Base-by-base conservation (phyloP, 2,329 filamentous ascomycete species). In the Calonectria fujianensis region DNA sequence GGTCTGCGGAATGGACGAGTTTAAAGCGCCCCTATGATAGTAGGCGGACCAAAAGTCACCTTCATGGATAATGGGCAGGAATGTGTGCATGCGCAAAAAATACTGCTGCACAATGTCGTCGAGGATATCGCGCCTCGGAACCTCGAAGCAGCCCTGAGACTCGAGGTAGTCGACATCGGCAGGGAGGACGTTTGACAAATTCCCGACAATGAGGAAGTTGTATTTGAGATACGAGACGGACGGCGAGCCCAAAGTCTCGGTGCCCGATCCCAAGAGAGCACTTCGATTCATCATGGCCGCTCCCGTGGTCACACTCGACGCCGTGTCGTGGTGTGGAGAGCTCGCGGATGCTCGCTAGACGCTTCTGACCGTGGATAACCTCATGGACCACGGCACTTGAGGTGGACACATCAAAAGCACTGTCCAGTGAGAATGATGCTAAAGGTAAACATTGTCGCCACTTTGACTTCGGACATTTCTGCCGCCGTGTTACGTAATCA, bases 41-140 rank as follows among this genome's bases (percentile, higher is more conserved):
- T 31, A 74, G 61, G 39, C 32, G 5, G 72, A 67, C 77, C 76
- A 78, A 37, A 78, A 75, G 52, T 88, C 84, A 0, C 86, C 86
- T 77, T 90, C 86, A 65, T 88, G 84, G 32, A 88, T 73, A 32
- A 88, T 79, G 1, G 87, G 87, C 35, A 88, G 80, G 32, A 87
- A 76, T 1, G 87, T 86, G 72, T 88, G 87, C 27, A 88, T 85
- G 66, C 88, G 85, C 20, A 88, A 79, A 70, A 88, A 88, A 75
- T 88, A 88, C 68, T 88, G 85, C 77, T 87, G 84, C 9, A 90
- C 83, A 73, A 90, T 89, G 67, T 88, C 86, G 67, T 89, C 86
- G 0, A 89, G 80, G 1, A 87, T 81, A 0, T 82, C 73, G 27
- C 84, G 82, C 0, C 83, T 85, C 0, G 88, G 88, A 11, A 90